phyloP scores from a whole-genome alignment of 257 asterid species.

The Penstemon eatonii region DNA sequence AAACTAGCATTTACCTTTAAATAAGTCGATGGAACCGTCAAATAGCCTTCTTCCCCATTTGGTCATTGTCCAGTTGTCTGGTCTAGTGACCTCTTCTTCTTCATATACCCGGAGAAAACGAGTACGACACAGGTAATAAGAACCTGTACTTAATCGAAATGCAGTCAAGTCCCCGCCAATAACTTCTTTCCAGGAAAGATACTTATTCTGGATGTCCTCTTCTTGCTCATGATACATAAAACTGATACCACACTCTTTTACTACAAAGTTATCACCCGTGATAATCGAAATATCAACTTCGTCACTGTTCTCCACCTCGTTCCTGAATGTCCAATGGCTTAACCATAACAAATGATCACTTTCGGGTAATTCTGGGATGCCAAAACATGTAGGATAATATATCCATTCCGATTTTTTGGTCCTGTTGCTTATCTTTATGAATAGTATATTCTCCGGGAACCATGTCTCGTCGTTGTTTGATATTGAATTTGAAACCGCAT shows the following conservation, averaged over 20 bases:
- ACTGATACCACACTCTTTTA: not conserved
- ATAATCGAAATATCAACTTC: not conserved
- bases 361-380: not conserved
- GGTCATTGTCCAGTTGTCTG: not conserved
- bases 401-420: not conserved
- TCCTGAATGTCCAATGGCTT: not conserved
- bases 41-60: not conserved
- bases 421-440: not conserved
- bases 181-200: not conserved
- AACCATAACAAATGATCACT: not conserved
- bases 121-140: not conserved
- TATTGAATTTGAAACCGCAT: not conserved
- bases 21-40: not conserved
- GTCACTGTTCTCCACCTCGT: not conserved
- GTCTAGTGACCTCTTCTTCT: not conserved
- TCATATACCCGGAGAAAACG: not conserved
- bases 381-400: not conserved
- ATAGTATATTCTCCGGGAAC: not conserved
- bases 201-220: not conserved
- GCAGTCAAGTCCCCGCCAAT: not conserved
- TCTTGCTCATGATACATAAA: constrained; percentile 1
- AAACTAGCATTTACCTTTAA: not conserved
- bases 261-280: not conserved
- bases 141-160: not conserved
- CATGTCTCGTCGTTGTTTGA: not conserved